Base-by-base conservation (phyloP, 352 stramenopile species). In the Blastocystis sp. region DNA sequence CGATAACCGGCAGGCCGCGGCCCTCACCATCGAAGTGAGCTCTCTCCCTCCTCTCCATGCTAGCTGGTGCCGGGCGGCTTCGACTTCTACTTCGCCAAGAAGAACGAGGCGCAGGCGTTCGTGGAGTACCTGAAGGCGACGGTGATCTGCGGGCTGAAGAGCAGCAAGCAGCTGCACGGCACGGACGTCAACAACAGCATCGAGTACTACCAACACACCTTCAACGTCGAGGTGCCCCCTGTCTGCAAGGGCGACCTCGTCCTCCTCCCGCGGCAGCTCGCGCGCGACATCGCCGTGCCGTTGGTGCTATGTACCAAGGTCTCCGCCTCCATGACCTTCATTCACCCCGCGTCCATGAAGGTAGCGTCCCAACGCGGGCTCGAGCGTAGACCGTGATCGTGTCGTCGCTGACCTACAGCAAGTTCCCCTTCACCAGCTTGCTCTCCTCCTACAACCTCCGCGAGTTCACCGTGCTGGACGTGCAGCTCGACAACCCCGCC, bases 201-300 rank as follows among this genome's bases (percentile, higher is more conserved):
- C 80, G 94, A 96, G 91, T 98, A 99, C 91, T 99, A 98, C 93
- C 98, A 99, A 92, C 98, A 98, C 91, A 99, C 96, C 52, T 98
- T 96, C 89, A 91, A 94, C 43, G 94, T 98, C 7, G 96, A 98
- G 90, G 96, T 99, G 89, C 95, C 93, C 69, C 95, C 96, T 0
- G 92, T 99, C 21, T 99, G 97, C 92, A 99, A 99, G 89, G 93
- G 97, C 86, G 94, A 97, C 77, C 88, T 97, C 11, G 92, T 97
- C 41, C 77, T 95, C 81, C 90, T 96, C 38, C 93, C 93, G 45
- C 84, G 40, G 97, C 5, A 95, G 95, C 41, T 91, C 21, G 93
- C 94, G 87, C 91, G 98, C 3, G 96, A 96, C 88, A 60, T 80
- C 90, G 98, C 99, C 70, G 93, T 93, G 56, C 94, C 93, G 64